Evolutionary conservation across 129 eudicot genomes (phyloP).

Genomic region (Glebionis coronaria): DNA sequence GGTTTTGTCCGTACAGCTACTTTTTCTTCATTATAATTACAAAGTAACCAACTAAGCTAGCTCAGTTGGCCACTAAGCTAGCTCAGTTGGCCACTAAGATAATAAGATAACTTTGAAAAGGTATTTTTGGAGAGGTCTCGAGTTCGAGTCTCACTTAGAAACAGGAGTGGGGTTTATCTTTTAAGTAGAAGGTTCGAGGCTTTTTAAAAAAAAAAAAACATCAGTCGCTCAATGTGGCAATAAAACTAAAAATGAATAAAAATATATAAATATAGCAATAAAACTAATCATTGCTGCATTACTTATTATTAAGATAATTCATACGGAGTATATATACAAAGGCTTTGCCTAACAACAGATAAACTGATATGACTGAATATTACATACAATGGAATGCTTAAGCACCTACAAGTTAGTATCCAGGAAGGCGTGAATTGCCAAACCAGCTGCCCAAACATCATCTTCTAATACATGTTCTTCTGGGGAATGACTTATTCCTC

Average conservation of each 20-base stretch:
- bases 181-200: too few relatives aligned
- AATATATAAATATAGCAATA: conserved; percentile 18
- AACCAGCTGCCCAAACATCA: conserved; percentile 91
- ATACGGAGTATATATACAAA: conserved; percentile 29
- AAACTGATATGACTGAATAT: conserved; percentile 2
- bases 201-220: too few relatives aligned
- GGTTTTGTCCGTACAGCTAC: too few relatives aligned
- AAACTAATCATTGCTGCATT: conserved; percentile 29
- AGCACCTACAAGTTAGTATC: conserved; percentile 46
- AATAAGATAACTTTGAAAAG: too few relatives aligned
- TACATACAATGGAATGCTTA: conserved; percentile 13
- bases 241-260: neutral
- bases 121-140: too few relatives aligned
- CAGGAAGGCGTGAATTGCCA: conserved; percentile 61
- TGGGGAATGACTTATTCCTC: conserved; percentile 96
- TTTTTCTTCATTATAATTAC: too few relatives aligned
- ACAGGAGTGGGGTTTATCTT: too few relatives aligned
- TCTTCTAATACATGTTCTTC: conserved; percentile 85
- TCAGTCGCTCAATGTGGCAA: too few relatives aligned
- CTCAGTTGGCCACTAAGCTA: too few relatives aligned
- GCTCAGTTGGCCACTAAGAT: too few relatives aligned
- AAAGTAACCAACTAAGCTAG: too few relatives aligned
- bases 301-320: conserved; percentile 30
- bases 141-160: too few relatives aligned
- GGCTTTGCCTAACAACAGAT: conserved; percentile 13